Base-by-base conservation (phyloP, 306 rosid species). In the Senna siamea region DNA sequence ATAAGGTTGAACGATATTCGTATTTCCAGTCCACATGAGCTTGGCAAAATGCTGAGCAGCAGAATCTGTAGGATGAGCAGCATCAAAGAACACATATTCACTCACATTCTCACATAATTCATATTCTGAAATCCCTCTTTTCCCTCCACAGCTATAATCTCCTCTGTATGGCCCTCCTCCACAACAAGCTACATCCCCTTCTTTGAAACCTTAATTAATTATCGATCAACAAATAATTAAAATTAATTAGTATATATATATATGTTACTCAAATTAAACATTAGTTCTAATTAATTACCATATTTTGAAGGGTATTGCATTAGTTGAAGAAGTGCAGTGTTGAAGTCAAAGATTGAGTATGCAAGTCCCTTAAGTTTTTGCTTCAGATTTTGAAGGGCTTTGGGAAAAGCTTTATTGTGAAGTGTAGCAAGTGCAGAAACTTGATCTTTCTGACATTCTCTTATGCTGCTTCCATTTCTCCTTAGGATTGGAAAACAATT, bases 161-260 rank as follows among this genome's bases (percentile, higher is more conserved):
- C 87, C 90, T 80, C 89, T 83, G 60, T 65, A 82, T 4, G 64
- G 76, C 0, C 95, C 93, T 30, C 81, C 68, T 14, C 97, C 97
- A 55, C 95, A 89, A 9, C 95, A 88, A 18, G 84, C 93, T 4
- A 0, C 23, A 41, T 74, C 81, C 22, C 80, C 91, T 62, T 80
- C 90, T 60, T 81, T 63, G 46, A 88, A 77, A 53, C 89, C 91
- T 88, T 72, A 37, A 37, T 37, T 7, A 32, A 32, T 32, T 5
- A 32, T 5, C 5, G 5, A 32, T 32, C 37, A 32, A 32, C 5
- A 32, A 32, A 32, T 32, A 32, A 32, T 32, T 32, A n/a, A n/a
- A 32, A 32, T 32, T 5, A 32, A 5, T 32, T 32, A 32, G 5
- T 2, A 32, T 2, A 2, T 32, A 32, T 5, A 32, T 32, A 32